Percentiles rank a stretch among this genome's conserved stretches.
phyloP scores from a whole-genome alignment of 2,329 filamentous ascomycete species.

The Xylariaceae sp. region DNA sequence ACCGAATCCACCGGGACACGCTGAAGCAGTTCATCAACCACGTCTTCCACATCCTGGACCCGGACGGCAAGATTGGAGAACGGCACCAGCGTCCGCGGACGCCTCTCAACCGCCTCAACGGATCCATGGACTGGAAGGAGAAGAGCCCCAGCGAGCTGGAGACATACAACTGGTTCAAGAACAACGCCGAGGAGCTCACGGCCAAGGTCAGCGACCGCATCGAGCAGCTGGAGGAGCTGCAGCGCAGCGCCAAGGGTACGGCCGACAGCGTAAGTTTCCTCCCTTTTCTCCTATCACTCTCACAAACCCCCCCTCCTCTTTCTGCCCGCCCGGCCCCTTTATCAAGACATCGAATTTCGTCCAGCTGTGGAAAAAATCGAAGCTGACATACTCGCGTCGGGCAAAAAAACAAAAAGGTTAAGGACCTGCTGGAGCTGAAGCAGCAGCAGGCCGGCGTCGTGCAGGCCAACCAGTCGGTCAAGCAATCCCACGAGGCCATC shows the following conservation, averaged over 20 bases:
- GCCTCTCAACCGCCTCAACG: not conserved
- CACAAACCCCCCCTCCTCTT: no score
- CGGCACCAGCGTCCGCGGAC: slow-evolving; percentile 4
- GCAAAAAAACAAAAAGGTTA: slow-evolving; percentile 22
- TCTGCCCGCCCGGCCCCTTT: no score
- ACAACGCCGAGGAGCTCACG: slow-evolving; percentile 21
- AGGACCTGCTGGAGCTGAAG: slow-evolving; percentile 34
- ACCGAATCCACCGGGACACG: slow-evolving; percentile 27
- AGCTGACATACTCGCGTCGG: not conserved
- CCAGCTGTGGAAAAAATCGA: not conserved
- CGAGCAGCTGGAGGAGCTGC: slow-evolving; percentile 26
- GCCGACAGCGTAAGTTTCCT: slow-evolving; percentile 22
- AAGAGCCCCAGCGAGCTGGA: slow-evolving; percentile 3
- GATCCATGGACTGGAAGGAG: slow-evolving; percentile 3
- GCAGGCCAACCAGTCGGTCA: slow-evolving; percentile 33
- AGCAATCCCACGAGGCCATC: slow-evolving; percentile 31
- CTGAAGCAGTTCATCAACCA: slow-evolving; percentile 21
- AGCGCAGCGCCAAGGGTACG: slow-evolving; percentile 24
- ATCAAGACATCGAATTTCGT: no score
- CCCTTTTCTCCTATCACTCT: no score
- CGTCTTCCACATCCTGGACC: slow-evolving; percentile 15
- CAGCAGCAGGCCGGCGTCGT: slow-evolving; percentile 39
- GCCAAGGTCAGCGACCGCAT: slow-evolving; percentile 21
- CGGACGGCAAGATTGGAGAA: slow-evolving; percentile 12
- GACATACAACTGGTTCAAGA: slow-evolving; percentile 18